These are phyloP conservation scores for Amaranthus tricolor DNA, from an alignment of 179 eudicot species.

Conservation along the genomic window DNA sequence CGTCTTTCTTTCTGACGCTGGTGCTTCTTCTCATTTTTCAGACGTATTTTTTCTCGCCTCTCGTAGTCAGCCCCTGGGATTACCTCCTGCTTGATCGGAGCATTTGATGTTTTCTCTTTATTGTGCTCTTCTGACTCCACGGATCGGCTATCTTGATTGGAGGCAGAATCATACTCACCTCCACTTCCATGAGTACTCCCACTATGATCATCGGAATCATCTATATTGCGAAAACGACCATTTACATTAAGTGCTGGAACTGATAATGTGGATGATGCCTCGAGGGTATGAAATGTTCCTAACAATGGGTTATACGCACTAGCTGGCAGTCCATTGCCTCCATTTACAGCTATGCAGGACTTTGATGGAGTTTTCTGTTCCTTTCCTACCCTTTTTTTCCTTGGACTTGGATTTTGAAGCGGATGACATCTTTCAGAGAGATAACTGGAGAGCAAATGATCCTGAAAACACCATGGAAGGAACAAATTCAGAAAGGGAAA, in stretches of 20 bases:
- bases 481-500: conserved; percentile 5
- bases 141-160: conserved; percentile 80
- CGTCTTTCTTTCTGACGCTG: conserved; percentile 95
- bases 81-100: conserved; percentile 41
- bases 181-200: conserved; percentile 53
- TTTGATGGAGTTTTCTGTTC: conserved; percentile 67
- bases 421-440: conserved; percentile 53
- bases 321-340: conserved; percentile 44
- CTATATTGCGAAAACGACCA: conserved; percentile 75
- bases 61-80: conserved; percentile 85
- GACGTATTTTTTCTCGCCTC: conserved; percentile 86
- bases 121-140: conserved; percentile 88
- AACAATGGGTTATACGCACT: conserved; percentile 75
- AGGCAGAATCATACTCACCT: conserved; percentile 74
- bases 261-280: conserved; percentile 8
- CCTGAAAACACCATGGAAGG: conserved; percentile 9
- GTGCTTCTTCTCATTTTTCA: conserved; percentile 88
- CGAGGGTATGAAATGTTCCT: conserved; percentile 77
- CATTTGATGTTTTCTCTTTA: conserved; percentile 59
- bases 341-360: conserved; percentile 45
- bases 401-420: conserved; percentile 66
- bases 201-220: conserved; percentile 75
- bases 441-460: not conserved
- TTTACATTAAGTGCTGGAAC: conserved; percentile 22
- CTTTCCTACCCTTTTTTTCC: conserved; percentile 61